Base-by-base conservation (phyloP, 2,329 filamentous ascomycete species). In the Fusarium solani-melongenae region DNA sequence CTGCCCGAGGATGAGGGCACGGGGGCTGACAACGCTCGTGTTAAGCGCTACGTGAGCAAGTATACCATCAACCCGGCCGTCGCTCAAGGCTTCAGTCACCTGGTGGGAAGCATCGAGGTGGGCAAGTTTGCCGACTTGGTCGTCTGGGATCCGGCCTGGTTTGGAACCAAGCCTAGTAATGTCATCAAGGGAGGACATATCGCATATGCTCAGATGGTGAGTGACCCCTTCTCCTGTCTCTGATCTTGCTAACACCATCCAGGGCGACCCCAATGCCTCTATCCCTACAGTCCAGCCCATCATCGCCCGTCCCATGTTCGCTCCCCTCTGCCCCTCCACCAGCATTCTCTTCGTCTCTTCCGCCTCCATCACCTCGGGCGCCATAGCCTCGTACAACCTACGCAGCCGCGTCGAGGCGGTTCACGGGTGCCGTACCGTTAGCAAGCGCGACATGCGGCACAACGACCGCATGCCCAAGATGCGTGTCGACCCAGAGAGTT, bases 21-120 rank as follows among this genome's bases (percentile, higher is more conserved):
- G 0, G 92, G 87, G 12, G 94, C 93, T 0, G 96, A 98, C 80
- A 98, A 98, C 82, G 95, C 94, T 84, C 87, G 96, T 44, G 96
- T 97, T 8, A 98, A 97, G 86, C 85, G 96, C 29, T 98, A 98
- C 81, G 88, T 98, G 53, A 94, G 92, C 85, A 98, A 98, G 85
- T 98, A 98, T 82, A 98, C 96, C 24, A 92, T 98, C 84, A 98
- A 98, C 83, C 94, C 96, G 1, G 94, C 96, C 12, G 87, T 98
- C 70, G 91, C 95, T 0, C 96, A 98, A 82, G 96, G 96, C 3
- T 97, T 98, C 91, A 84, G 87, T 1, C 96, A 98, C 81, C 78
- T 97, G 3, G 90, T 98, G 71, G 96, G 96, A 9, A 96, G 93
- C 75, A 84, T 98, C 62, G 95, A 98, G 84, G 90, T 94, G 0